phyloP scores from a whole-genome alignment of 345 rosid genomes.

The Brassica rapa region DNA sequence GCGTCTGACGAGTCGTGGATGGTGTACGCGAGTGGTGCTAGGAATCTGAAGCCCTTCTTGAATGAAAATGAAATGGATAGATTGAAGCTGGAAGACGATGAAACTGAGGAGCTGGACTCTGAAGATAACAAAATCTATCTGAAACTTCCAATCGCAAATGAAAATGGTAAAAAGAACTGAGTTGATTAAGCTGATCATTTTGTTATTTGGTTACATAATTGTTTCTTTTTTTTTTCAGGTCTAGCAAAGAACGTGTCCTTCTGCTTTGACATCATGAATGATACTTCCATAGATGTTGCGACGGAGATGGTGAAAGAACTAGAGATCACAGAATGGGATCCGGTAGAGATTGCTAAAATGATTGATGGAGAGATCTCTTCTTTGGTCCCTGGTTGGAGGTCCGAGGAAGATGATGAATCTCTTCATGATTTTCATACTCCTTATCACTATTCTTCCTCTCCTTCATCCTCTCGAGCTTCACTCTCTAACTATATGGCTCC shows the following conservation, averaged over 20 bases:
- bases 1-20: conserved; percentile 47
- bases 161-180: conserved; percentile 45
- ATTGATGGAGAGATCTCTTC: conserved; percentile 66
- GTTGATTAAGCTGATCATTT: conserved; percentile 6
- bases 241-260: conserved; percentile 54
- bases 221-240: conserved; percentile 46
- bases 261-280: conserved; percentile 64
- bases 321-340: conserved; percentile 71
- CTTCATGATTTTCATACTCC: conserved; percentile 34
- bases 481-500: conserved; percentile 45
- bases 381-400: conserved; percentile 54
- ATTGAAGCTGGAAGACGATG: conserved; percentile 52
- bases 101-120: conserved; percentile 58
- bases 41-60: conserved; percentile 56
- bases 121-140: conserved; percentile 71
- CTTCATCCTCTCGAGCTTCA: conserved; percentile 61
- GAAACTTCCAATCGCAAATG: conserved; percentile 58
- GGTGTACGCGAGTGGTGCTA: conserved; percentile 31
- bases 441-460: conserved; percentile 52
- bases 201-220: background rate
- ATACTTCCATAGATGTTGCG: conserved; percentile 73
- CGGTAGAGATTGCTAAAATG: conserved; percentile 69
- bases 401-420: conserved; percentile 49
- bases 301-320: conserved; percentile 82
- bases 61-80: conserved; percentile 55